Conservation (phyloP, 139 green algal species). For the Marvania coccoides region DNA sequence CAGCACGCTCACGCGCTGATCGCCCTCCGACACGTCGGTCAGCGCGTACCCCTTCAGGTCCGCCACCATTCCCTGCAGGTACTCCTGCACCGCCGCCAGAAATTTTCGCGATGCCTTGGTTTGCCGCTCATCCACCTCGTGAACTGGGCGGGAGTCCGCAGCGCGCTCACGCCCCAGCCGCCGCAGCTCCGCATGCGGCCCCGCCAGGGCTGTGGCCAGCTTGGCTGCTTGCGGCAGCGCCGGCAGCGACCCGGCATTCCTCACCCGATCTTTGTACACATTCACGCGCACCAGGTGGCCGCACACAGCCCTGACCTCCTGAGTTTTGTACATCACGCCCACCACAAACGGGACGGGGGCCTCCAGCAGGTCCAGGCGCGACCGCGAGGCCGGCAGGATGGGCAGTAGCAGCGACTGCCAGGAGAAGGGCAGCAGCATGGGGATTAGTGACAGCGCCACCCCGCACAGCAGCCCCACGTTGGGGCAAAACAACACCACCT, state of each 20-base stretch:
- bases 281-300: slow-evolving; percentile 69
- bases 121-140: slow-evolving; percentile 7
- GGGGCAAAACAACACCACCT: slow-evolving; percentile 84
- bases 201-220: slow-evolving; percentile 41
- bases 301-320: slow-evolving; percentile 54
- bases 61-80: slow-evolving; percentile 51
- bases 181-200: slow-evolving; percentile 46
- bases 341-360: slow-evolving; percentile 74
- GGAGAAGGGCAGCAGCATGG: slow-evolving; percentile 73
- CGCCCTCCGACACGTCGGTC: slow-evolving; percentile 61
- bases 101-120: slow-evolving; percentile 8
- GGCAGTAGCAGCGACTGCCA: slow-evolving; percentile 86
- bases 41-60: slow-evolving; percentile 73
- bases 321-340: slow-evolving; percentile 82
- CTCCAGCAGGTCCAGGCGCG: slow-evolving; percentile 38
- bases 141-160: slow-evolving; percentile 7
- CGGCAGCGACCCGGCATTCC: slow-evolving; percentile 37
- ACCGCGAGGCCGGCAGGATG: slow-evolving; percentile 47
- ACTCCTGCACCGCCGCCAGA: slow-evolving; percentile 30
- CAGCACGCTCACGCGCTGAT: slow-evolving; percentile 46
- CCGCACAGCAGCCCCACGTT: slow-evolving; percentile 62
- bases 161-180: slow-evolving; percentile 2
- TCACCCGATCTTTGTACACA: slow-evolving; percentile 75
- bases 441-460: slow-evolving; percentile 67
- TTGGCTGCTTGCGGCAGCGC: slow-evolving; percentile 38